Percentiles rank a stretch among this genome's conserved stretches.
phyloP scores from a whole-genome alignment of 2,329 filamentous ascomycete genomes.

The Rutstroemia sp. region DNA sequence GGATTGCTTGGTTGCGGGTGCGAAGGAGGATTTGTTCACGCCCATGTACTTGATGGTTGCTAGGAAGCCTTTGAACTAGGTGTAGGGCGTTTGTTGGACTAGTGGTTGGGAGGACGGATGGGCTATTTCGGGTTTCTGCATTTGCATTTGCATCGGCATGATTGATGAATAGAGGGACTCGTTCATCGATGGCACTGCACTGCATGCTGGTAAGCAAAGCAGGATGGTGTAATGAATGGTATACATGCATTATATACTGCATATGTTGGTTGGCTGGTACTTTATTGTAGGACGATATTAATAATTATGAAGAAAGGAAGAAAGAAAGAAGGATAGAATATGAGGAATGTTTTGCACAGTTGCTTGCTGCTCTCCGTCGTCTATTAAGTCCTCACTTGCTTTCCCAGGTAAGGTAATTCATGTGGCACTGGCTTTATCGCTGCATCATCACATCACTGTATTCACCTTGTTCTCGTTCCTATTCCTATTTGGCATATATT shows the following conservation, averaged over 20 bases:
- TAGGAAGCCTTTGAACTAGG: conserved; percentile 57
- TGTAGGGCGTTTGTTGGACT: not conserved
- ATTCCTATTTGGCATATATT: too few species aligned
- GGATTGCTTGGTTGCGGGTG: conserved; percentile 81
- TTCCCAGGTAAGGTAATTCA: too few species aligned
- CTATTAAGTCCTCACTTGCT: too few species aligned
- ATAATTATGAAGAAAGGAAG: conserved; percentile 3
- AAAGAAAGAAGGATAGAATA: not conserved
- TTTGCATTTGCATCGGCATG: not conserved
- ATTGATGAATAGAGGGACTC: too few species aligned
- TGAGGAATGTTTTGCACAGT: not conserved
- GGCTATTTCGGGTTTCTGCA: not conserved
- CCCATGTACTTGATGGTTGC: conserved; percentile 97
- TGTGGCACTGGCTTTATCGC: too few species aligned
- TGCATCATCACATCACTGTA: too few species aligned
- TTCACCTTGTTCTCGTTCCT: too few species aligned
- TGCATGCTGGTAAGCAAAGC: too few species aligned
- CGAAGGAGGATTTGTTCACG: conserved; percentile 82
- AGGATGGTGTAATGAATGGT: too few species aligned
- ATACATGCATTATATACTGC: not conserved
- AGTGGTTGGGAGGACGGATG: not conserved
- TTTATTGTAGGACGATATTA: conserved; percentile 4
- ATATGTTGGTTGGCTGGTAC: not conserved
- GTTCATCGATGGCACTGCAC: too few species aligned
- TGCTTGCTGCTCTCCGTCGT: too few species aligned